Percentiles rank a stretch among this genome's conserved stretches.
Conservation (phyloP, 2,329 filamentous ascomycete genomes). For the Ilyonectria robusta region DNA sequence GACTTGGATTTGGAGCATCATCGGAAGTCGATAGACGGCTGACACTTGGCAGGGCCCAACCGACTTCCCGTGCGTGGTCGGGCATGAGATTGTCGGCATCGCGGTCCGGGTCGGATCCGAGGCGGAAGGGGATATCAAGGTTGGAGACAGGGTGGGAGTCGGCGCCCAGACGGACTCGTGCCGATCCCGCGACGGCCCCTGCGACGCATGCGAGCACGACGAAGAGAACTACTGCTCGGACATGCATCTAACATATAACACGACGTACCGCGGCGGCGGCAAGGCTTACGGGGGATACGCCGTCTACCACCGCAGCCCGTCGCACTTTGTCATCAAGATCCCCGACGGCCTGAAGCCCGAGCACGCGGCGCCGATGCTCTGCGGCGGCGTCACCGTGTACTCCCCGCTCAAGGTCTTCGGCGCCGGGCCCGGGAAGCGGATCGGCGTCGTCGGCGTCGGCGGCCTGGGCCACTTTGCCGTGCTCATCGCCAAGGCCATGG, state of each 20-base stretch:
- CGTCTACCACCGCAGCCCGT: constrained; percentile 40
- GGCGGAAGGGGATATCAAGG: constrained; percentile 64
- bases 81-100: constrained; percentile 76
- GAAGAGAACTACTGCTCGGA: constrained; percentile 79
- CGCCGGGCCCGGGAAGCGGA: constrained; percentile 80
- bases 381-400: constrained; percentile 84
- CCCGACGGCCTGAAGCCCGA: constrained; percentile 75
- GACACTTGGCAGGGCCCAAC: constrained; percentile 37
- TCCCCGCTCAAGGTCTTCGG: constrained; percentile 82
- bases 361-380: constrained; percentile 83
- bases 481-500: constrained; percentile 75
- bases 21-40: constrained; percentile 8
- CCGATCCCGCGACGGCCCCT: constrained; percentile 67
- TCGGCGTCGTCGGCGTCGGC: constrained; percentile 79
- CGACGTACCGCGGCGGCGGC: constrained; percentile 72
- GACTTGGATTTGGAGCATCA: not conserved
- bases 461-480: constrained; percentile 79
- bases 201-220: constrained; percentile 68
- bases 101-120: constrained; percentile 68
- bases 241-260: constrained; percentile 72
- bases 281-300: constrained; percentile 75
- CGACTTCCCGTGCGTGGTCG: constrained; percentile 66
- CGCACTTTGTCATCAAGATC: constrained; percentile 72
- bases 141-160: constrained; percentile 77
- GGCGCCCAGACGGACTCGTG: constrained; percentile 77